These are phyloP conservation scores for Stagonosporopsis tanaceti DNA, from an alignment of 2,329 filamentous ascomycete species.

Conservation along the genomic window DNA sequence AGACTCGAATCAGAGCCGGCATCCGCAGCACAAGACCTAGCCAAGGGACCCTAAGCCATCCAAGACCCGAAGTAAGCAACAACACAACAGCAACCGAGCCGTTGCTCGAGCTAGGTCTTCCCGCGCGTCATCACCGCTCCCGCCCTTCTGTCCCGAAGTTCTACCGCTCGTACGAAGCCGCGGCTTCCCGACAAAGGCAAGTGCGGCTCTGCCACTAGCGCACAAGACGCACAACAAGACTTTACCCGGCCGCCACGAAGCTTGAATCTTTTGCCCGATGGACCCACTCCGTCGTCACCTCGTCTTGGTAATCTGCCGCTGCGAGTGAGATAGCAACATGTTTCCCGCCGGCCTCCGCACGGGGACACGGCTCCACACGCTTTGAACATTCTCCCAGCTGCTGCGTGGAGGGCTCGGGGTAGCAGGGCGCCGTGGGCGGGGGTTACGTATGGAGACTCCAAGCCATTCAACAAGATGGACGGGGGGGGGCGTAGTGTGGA, in stretches of 20 bases:
- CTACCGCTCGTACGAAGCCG: neutral
- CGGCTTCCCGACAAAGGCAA: neutral
- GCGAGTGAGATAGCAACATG: too few relatives aligned
- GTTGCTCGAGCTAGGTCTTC: too few relatives aligned
- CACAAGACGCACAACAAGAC: slow-evolving; percentile 10
- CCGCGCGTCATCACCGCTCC: slow-evolving; percentile 7
- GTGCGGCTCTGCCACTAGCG: slow-evolving; percentile 9
- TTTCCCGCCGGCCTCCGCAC: slow-evolving; percentile 9
- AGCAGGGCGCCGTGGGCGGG: slow-evolving; percentile 9
- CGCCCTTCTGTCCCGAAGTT: neutral
- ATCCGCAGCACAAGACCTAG: too few relatives aligned
- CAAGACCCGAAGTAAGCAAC: too few relatives aligned
- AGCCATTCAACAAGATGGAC: slow-evolving; percentile 12
- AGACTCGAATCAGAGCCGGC: too few relatives aligned
- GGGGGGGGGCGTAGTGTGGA: slow-evolving; percentile 16
- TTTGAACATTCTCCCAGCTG: slow-evolving; percentile 15
- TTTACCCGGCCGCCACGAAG: slow-evolving; percentile 22
- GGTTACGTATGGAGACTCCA: slow-evolving; percentile 15
- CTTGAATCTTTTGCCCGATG: slow-evolving; percentile 16
- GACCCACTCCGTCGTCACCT: slow-evolving; percentile 18
- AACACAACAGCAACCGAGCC: too few relatives aligned
- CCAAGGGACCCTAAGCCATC: too few relatives aligned
- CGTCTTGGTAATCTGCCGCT: neutral
- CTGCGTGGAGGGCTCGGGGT: neutral
- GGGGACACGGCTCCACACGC: slow-evolving; percentile 8